Evolutionary conservation across 176 grass and related monocot genomes (phyloP).

Genomic region (Secale cereale): DNA sequence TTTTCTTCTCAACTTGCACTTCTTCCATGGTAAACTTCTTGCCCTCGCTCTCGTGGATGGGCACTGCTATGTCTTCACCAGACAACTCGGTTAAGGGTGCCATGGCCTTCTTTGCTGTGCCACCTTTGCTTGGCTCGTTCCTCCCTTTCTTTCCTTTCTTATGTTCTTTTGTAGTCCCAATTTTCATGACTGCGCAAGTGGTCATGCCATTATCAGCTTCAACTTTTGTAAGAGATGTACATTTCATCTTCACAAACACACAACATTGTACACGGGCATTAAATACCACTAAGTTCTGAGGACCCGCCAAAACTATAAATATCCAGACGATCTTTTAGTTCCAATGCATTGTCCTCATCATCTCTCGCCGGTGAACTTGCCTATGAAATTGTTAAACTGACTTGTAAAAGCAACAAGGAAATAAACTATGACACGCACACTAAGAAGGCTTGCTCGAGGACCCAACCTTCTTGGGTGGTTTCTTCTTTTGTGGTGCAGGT

Average conservation of each 20-base stretch:
- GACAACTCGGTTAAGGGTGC: no score
- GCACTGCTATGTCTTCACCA: neutral
- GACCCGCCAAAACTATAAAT: conserved; percentile 30
- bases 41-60: neutral
- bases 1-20: conserved; percentile 19
- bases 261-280: neutral
- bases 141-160: neutral
- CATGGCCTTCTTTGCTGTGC: conserved; percentile 18
- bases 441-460: neutral
- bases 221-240: neutral
- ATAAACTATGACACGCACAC: neutral
- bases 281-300: conserved; percentile 37
- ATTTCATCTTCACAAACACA: neutral
- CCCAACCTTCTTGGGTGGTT: conserved; percentile 20
- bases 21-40: neutral
- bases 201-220: conserved; percentile 7
- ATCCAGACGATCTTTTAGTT: conserved; percentile 47
- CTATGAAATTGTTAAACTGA: conserved; percentile 20
- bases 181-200: conserved; percentile 39
- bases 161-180: neutral
- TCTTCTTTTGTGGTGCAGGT: conserved; percentile 14
- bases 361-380: conserved; percentile 23
- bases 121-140: conserved; percentile 40
- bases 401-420: neutral
- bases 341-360: conserved; percentile 28